These are phyloP conservation scores for Populus ilicifolia DNA, from an alignment of 345 rosid species.

Conservation along the genomic window DNA sequence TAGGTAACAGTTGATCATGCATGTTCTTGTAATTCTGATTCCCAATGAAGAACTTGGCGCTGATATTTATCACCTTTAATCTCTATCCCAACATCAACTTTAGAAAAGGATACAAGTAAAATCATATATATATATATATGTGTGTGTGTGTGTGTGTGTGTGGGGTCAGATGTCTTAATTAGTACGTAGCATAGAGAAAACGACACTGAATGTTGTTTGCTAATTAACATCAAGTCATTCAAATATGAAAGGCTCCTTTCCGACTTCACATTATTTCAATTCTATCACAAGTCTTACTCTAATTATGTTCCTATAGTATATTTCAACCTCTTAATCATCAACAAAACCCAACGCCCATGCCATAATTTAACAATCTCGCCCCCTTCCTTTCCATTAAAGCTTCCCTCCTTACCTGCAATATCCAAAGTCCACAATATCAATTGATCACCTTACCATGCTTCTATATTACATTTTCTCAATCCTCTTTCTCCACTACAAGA, in stretches of 20 bases:
- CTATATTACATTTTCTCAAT: conserved; percentile 24
- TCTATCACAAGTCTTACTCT: neutral
- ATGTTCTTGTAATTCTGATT: neutral
- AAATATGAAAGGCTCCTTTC: neutral
- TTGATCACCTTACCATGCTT: conserved; percentile 12
- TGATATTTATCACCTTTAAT: neutral
- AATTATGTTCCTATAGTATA: neutral
- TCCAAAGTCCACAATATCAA: neutral
- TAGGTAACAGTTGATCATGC: neutral
- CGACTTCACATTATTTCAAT: neutral
- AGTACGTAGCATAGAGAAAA: neutral
- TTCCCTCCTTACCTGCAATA: conserved; percentile 16
- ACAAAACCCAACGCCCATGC: neutral
- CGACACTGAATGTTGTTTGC: no score
- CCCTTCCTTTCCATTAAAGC: conserved; percentile 33
- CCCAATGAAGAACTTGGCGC: neutral
- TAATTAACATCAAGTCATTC: neutral
- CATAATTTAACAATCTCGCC: neutral
- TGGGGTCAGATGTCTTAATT: neutral
- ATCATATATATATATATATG: neutral
- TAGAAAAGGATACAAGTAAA: neutral
- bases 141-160: neutral
- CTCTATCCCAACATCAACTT: no score
- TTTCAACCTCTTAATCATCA: neutral
- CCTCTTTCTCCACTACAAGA: conserved; percentile 21